These are phyloP conservation scores for Tetracentron sinense DNA, from an alignment of 164 flowering plant species.

Conservation along the genomic window DNA sequence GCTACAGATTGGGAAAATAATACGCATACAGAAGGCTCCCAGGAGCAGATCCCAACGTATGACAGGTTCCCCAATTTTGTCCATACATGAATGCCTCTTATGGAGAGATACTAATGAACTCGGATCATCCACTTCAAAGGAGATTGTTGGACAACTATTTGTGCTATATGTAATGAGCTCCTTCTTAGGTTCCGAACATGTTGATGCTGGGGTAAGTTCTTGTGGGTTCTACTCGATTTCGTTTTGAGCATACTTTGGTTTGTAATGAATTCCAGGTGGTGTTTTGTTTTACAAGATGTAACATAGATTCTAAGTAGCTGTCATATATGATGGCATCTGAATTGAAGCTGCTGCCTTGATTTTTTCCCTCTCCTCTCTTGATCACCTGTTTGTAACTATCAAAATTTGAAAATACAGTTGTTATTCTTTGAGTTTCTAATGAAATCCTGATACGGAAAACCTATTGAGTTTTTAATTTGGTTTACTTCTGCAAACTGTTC, in stretches of 20 bases:
- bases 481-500: neutral
- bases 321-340: neutral
- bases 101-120: slow-evolving; percentile 54
- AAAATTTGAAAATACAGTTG: neutral
- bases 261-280: neutral
- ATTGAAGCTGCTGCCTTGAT: neutral
- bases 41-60: slow-evolving; percentile 21
- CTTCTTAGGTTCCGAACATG: slow-evolving; percentile 57
- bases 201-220: slow-evolving; percentile 73
- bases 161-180: slow-evolving; percentile 66
- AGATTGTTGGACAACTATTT: slow-evolving; percentile 45
- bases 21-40: slow-evolving; percentile 61
- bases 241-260: neutral
- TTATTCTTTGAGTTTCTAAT: neutral
- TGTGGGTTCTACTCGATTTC: neutral
- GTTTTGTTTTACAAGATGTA: neutral
- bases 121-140: slow-evolving; percentile 42
- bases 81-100: slow-evolving; percentile 47
- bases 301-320: neutral
- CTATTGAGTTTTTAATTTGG: neutral
- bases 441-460: neutral
- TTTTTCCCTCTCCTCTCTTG: no score
- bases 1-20: slow-evolving; percentile 71
- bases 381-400: no score
- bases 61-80: slow-evolving; percentile 28